Percentiles rank a stretch among this genome's conserved stretches.
These are phyloP conservation scores for Cladophialophora carrionii DNA, from an alignment of 2,329 filamentous ascomycete genomes.

Conservation along the genomic window DNA sequence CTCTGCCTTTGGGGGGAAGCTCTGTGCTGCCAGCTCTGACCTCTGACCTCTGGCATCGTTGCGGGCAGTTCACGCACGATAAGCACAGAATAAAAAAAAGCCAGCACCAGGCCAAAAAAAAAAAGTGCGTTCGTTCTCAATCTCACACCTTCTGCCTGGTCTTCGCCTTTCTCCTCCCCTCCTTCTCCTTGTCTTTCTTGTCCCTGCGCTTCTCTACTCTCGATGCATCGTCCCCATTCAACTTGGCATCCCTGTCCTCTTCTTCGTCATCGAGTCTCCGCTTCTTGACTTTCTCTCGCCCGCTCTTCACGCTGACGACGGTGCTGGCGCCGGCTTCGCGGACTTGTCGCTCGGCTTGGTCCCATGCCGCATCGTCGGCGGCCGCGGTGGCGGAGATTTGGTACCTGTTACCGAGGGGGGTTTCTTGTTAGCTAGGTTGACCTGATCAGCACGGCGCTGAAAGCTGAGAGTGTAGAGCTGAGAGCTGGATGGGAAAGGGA, in stretches of 20 bases:
- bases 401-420: slow-evolving; percentile 46
- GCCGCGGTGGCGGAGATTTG: slow-evolving; percentile 46
- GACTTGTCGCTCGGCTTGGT: slow-evolving; percentile 74
- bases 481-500: background rate
- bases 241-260: slow-evolving; percentile 48
- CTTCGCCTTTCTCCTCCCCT: background rate
- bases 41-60: too few species aligned
- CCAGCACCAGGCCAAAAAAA: background rate
- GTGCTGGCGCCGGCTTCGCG: slow-evolving; percentile 57
- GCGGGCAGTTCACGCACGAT: too few species aligned
- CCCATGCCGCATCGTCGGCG: slow-evolving; percentile 56
- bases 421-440: slow-evolving; percentile 43
- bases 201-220: slow-evolving; percentile 2
- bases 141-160: background rate
- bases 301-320: slow-evolving; percentile 80
- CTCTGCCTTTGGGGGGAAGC: background rate
- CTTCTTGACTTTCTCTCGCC: slow-evolving; percentile 63
- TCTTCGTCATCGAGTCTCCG: slow-evolving; percentile 68
- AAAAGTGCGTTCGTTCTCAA: background rate
- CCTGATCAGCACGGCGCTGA: background rate
- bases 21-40: background rate
- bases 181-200: slow-evolving; percentile 40
- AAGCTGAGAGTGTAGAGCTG: background rate
- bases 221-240: background rate
- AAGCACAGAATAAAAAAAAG: background rate